Evolutionary conservation across 768 basidiomycete species (phyloP).

Genomic region (Crucibulum laeve): DNA sequence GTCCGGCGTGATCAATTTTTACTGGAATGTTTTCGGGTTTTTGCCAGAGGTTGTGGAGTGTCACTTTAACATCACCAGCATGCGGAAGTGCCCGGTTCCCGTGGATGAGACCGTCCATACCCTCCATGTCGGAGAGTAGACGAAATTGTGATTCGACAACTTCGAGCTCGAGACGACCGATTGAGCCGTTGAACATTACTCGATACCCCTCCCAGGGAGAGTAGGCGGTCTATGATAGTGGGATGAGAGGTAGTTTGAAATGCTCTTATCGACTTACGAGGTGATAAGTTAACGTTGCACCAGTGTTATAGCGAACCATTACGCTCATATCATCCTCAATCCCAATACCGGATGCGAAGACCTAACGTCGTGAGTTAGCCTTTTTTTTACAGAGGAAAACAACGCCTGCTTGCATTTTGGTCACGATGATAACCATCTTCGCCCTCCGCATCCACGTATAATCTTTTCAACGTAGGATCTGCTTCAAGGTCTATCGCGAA

Average conservation of each 20-base stretch:
- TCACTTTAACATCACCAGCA: constrained; percentile 37
- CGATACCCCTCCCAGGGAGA: constrained; percentile 45
- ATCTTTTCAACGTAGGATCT: constrained; percentile 35
- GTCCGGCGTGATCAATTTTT: constrained; percentile 33
- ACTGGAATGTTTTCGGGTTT: constrained; percentile 36
- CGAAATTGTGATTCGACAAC: constrained; percentile 42
- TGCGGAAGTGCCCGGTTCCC: constrained; percentile 34
- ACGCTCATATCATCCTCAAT: constrained; percentile 53
- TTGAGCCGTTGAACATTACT: constrained; percentile 50
- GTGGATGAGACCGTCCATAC: constrained; percentile 28
- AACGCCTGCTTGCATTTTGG: constrained; percentile 31
- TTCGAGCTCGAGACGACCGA: constrained; percentile 45
- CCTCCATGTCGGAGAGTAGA: constrained; percentile 20
- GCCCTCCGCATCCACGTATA: constrained; percentile 42
- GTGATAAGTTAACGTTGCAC: constrained; percentile 49
- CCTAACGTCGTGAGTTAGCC: constrained; percentile 17
- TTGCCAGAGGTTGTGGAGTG: constrained; percentile 40
- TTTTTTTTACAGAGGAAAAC: not conserved
- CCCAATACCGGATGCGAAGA: constrained; percentile 34
- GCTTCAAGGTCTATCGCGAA: constrained; percentile 45
- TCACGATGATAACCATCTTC: constrained; percentile 48
- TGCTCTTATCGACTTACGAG: constrained; percentile 23
- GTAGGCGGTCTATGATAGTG: constrained; percentile 28
- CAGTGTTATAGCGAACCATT: constrained; percentile 41
- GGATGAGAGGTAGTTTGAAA: not conserved